Conservation (phyloP, 2,329 filamentous ascomycete species). For the Aspergillus niger region DNA sequence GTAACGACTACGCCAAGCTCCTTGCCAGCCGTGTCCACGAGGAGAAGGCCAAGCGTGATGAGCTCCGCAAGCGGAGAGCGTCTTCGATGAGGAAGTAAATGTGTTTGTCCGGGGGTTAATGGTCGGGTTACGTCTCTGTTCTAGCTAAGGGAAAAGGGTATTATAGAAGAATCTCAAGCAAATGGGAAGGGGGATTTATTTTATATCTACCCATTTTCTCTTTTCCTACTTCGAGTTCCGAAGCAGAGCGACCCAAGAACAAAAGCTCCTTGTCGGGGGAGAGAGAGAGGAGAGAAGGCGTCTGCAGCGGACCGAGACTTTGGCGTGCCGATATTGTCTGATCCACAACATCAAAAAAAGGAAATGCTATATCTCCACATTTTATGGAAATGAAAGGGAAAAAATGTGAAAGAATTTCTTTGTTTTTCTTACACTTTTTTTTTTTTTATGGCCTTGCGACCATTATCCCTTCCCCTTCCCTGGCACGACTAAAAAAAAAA, state of each 20-base stretch:
- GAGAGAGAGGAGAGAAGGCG: slow-evolving; percentile 2
- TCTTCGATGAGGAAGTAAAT: slow-evolving; percentile 89
- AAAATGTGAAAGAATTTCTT: slow-evolving; percentile 23
- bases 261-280: slow-evolving; percentile 5
- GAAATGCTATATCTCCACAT: slow-evolving; percentile 24
- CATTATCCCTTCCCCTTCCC: slow-evolving; percentile 3
- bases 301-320: slow-evolving; percentile 12
- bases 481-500: not conserved
- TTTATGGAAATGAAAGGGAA: slow-evolving; percentile 19
- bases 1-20: slow-evolving; percentile 94
- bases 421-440: slow-evolving; percentile 12
- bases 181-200: slow-evolving; percentile 17
- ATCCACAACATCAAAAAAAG: slow-evolving; percentile 14
- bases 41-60: slow-evolving; percentile 90
- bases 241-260: not conserved
- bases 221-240: slow-evolving; percentile 11
- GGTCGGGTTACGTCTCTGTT: slow-evolving; percentile 39
- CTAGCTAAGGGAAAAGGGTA: slow-evolving; percentile 28
- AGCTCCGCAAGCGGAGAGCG: slow-evolving; percentile 94
- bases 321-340: slow-evolving; percentile 18
- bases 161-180: slow-evolving; percentile 18
- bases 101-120: slow-evolving; percentile 39
- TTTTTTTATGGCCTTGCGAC: slow-evolving; percentile 3
- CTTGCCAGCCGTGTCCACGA: slow-evolving; percentile 96
- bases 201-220: too few relatives aligned